A percentile compares a stretch with the other conserved stretches of the same genome.
Evolutionary conservation across 768 basidiomycete species (phyloP).

Genomic region (Lactarius sanguifluus): DNA sequence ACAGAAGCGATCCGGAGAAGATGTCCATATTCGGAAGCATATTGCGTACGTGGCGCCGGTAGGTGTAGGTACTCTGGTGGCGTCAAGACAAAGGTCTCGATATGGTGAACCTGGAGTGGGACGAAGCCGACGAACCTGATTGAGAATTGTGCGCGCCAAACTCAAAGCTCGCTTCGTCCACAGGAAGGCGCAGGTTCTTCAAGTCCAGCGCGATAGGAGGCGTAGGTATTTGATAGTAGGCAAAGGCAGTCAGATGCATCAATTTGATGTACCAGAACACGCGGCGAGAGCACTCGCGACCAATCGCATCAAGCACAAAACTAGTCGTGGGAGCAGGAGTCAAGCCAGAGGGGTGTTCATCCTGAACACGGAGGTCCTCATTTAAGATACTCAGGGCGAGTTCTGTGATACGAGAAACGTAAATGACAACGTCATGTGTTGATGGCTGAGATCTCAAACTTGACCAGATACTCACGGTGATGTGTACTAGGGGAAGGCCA

Average conservation of each 20-base stretch:
- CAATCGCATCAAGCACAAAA: slow-evolving; percentile 60
- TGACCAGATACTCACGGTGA: slow-evolving; percentile 34
- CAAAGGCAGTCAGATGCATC: slow-evolving; percentile 50
- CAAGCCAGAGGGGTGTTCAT: slow-evolving; percentile 58
- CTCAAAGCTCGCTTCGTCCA: slow-evolving; percentile 81
- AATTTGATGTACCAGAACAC: slow-evolving; percentile 78
- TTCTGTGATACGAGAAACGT: slow-evolving; percentile 41
- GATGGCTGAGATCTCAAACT: slow-evolving; percentile 1
- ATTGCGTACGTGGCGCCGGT: slow-evolving; percentile 57
- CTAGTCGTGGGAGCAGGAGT: slow-evolving; percentile 59
- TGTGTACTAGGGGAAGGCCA: slow-evolving; percentile 28
- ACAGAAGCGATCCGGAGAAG: slow-evolving; percentile 68
- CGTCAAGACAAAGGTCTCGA: slow-evolving; percentile 3
- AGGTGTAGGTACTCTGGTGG: slow-evolving; percentile 65
- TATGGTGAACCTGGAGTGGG: neutral
- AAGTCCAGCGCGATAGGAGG: slow-evolving; percentile 46
- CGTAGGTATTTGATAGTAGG: slow-evolving; percentile 40
- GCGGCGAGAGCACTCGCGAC: slow-evolving; percentile 77
- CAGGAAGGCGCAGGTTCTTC: slow-evolving; percentile 65
- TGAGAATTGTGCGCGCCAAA: slow-evolving; percentile 37
- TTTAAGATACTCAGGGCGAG: slow-evolving; percentile 67
- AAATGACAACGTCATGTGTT: slow-evolving; percentile 10
- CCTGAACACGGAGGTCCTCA: slow-evolving; percentile 62
- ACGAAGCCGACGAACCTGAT: slow-evolving; percentile 22
- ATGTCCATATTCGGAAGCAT: slow-evolving; percentile 74